Base-by-base conservation (phyloP, 495 filamentous ascomycete species). In the Hypoxylon perforatum region DNA sequence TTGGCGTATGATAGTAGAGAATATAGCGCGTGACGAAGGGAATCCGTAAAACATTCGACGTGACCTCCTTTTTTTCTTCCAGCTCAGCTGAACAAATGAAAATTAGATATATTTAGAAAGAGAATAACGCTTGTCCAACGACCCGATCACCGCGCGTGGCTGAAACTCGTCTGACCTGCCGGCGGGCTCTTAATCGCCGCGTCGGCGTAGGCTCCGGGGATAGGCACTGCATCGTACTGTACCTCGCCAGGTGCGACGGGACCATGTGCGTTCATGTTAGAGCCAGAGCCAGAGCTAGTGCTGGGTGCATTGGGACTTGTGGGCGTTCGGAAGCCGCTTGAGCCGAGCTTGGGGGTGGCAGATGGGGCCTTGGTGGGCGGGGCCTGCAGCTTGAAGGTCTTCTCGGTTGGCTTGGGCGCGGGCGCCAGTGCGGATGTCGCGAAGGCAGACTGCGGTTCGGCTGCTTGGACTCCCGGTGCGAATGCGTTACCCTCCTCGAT, bases 311-410 rank as follows among this genome's bases (percentile, higher is more conserved):
- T 56, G 17, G 69, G 38, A 21, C 67, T 62, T 38, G 75, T 70
- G 3, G 69, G 78, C 33, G 80, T 65, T 42, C 81, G 72, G 71
- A 92, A 90, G 19, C 80, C 85, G 41, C 77, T 78, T 69, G 90
- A 88, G 33, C 78, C 76, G 39, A 84, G 62, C 75, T 86, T 86
- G n/a, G 92, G 91, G 17, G 88, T 94, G 22, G 92, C 88, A 51
- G 87, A 82, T 67, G 91, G 90, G 41, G 92, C 86, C 67, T 88
- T 90, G 73, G 85, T 86, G 0, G 93, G 93, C 25, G 93, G 92
- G 17, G 93, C 80, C 78, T 96, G 91, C 9, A 97, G 87, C 66
- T 90, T 88, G 84, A 97, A 96, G 15, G 89, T 83, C 66, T 87
- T 87, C 0, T 87, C 81, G 12, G 69, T 69, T 0, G 70, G 42